Evolutionary conservation across 2,329 filamentous ascomycete species (phyloP).

Genomic region (Curvularia sp.): DNA sequence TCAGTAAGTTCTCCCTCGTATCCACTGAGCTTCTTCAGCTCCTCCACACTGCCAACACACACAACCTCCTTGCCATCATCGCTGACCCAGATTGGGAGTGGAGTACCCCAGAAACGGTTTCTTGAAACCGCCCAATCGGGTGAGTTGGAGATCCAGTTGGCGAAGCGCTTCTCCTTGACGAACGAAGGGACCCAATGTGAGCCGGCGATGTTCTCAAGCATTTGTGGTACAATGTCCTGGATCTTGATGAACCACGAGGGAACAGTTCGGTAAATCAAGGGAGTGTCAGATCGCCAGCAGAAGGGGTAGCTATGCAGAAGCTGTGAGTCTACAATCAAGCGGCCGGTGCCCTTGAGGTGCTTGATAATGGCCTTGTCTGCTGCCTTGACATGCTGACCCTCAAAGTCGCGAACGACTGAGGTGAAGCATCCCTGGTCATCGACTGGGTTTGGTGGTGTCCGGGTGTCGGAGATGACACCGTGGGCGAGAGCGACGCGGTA

Average conservation of each 20-base stretch:
- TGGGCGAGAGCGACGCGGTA: slow-evolving; percentile 80
- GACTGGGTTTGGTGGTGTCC: slow-evolving; percentile 88
- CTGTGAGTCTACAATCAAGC: slow-evolving; percentile 83
- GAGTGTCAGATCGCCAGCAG: slow-evolving; percentile 94
- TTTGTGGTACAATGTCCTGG: slow-evolving; percentile 79
- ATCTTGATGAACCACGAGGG: slow-evolving; percentile 96
- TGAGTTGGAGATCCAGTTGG: slow-evolving; percentile 89
- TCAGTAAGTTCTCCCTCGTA: slow-evolving; percentile 82
- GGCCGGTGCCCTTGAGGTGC: slow-evolving; percentile 76
- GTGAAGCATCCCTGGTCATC: slow-evolving; percentile 84
- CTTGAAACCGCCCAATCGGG: slow-evolving; percentile 95
- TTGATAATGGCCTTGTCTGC: slow-evolving; percentile 95
- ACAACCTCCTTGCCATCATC: slow-evolving; percentile 87
- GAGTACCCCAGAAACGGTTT: slow-evolving; percentile 95
- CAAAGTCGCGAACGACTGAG: slow-evolving; percentile 77
- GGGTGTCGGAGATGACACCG: slow-evolving; percentile 77
- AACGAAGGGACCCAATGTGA: slow-evolving; percentile 92
- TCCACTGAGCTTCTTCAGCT: slow-evolving; percentile 86
- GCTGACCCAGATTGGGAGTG: slow-evolving; percentile 89
- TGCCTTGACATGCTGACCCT: slow-evolving; percentile 85
- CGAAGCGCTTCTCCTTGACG: slow-evolving; percentile 90
- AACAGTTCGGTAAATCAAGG: slow-evolving; percentile 89
- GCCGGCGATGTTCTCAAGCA: slow-evolving; percentile 87
- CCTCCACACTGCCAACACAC: slow-evolving; percentile 82
- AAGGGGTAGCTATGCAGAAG: slow-evolving; percentile 91